Evolutionary conservation across 2,329 filamentous ascomycete genomes (phyloP).

Genomic region (Aureobasidium sp.): DNA sequence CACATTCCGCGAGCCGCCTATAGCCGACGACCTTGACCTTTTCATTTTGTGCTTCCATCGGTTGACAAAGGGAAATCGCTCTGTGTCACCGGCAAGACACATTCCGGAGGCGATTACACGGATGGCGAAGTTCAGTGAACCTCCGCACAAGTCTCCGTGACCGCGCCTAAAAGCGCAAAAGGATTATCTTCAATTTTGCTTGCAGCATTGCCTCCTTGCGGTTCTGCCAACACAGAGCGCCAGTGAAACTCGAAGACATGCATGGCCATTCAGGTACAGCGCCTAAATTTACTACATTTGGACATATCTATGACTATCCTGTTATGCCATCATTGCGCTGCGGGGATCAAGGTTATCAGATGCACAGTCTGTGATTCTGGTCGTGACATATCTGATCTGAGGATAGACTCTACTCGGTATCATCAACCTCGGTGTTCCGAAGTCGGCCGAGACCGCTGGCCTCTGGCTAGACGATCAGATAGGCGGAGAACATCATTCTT

Average conservation of each 20-base stretch:
- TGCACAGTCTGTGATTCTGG: not conserved
- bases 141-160: not conserved
- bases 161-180: too few relatives aligned
- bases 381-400: not conserved
- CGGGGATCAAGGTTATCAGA: not conserved
- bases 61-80: not conserved
- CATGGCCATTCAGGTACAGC: not conserved
- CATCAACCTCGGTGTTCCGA: not conserved
- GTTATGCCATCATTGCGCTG: not conserved
- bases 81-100: not conserved
- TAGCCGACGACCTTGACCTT: not conserved
- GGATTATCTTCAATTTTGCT: too few relatives aligned
- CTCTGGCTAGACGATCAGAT: not conserved
- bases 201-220: not conserved
- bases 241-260: not conserved
- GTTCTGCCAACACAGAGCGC: not conserved
- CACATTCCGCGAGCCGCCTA: conserved; percentile 4
- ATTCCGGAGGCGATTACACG: not conserved
- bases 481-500: not conserved
- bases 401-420: not conserved
- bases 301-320: not conserved
- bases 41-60: not conserved
- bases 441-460: not conserved
- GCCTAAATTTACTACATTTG: not conserved
- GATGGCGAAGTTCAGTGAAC: not conserved